Conservation (phyloP, 2,329 filamentous ascomycete species). For the Paecilomyces dactylethromorphus region DNA sequence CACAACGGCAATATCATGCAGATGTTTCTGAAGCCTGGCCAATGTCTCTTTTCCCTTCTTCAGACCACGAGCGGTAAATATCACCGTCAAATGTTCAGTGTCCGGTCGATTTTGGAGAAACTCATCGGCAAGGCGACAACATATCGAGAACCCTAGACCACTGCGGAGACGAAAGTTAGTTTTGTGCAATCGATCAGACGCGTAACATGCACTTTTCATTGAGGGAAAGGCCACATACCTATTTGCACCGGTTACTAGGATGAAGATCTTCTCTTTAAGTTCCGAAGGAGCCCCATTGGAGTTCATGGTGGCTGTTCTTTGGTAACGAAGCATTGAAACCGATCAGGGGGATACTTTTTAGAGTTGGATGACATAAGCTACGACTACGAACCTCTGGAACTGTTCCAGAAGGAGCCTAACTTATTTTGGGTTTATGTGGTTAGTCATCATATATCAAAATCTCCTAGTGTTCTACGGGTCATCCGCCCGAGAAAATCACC, state of each 20-base stretch:
- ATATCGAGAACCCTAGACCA: slow-evolving; percentile 78
- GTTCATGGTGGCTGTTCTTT: background rate
- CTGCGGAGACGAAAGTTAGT: slow-evolving; percentile 41
- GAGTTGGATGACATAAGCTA: background rate
- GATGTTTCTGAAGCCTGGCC: slow-evolving; percentile 55
- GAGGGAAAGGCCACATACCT: slow-evolving; percentile 50
- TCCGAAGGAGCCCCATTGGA: slow-evolving; percentile 1
- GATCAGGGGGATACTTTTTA: background rate
- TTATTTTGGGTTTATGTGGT: no score
- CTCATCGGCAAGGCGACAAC: slow-evolving; percentile 80
- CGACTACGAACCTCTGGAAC: no score
- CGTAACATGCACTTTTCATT: background rate
- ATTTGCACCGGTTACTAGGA: slow-evolving; percentile 79
- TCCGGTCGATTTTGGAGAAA: slow-evolving; percentile 67
- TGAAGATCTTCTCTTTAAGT: slow-evolving; percentile 29
- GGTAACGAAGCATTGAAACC: background rate
- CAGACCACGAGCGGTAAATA: slow-evolving; percentile 73
- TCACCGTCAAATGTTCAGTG: slow-evolving; percentile 65
- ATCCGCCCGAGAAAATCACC: no score
- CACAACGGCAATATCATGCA: slow-evolving; percentile 32
- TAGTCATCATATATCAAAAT: no score
- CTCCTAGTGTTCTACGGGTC: no score
- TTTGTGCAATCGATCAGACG: background rate
- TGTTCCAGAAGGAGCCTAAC: no score
- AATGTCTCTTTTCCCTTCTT: slow-evolving; percentile 71